Evolutionary conservation across 208 protist genomes (phyloP), one percentile per base, ranked within the genome.

Genomic region (Trypanosoma theileri): DNA sequence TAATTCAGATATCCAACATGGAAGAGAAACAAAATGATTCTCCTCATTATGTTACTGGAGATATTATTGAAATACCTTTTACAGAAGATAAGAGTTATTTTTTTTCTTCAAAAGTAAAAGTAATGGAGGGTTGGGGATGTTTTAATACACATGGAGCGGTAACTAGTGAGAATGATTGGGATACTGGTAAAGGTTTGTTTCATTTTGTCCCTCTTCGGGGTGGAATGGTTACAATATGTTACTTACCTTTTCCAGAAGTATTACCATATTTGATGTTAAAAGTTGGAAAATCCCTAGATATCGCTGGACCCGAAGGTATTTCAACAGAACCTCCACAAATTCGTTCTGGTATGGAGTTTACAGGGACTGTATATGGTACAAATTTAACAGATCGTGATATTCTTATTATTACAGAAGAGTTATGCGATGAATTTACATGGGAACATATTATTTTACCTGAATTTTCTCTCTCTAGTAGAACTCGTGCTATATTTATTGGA

Each of bases 301-400:
- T 93, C 24, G 78, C 81, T 1, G 87, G 87, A 14, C 84, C 87
- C 10, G 87, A 93, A 60, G 84, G 84, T 31, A 69, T 88, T 53
- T 88, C 82, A 16, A 93, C 81, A 4, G 87, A 93, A 52, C 87
- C 87, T 10, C 81, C 77, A 21, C 83, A 88, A 71, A 76, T 90
- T 53, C 81, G 81, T 64, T 75, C 82, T 6, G 81, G 85, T 53
- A 52, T 81, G n/a, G 87, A 93, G 77, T 93, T 90, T 64, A 82
- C 69, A 14, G 87, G 84, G 19, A 88, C 80, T 52, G 82, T 93
- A 44, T 93, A 86, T 59, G 87, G 87, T 71, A 90, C 84, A 4
- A 88, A 93, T 73, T 73, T 93, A 52, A 85, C 84, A 7, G 82
- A 88, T 64, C 74, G 66, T 53, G 87, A 93, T 78, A 87, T 79